phyloP scores from a whole-genome alignment of 2,329 filamentous ascomycete genomes.

The Cryphonectria carpinicola region DNA sequence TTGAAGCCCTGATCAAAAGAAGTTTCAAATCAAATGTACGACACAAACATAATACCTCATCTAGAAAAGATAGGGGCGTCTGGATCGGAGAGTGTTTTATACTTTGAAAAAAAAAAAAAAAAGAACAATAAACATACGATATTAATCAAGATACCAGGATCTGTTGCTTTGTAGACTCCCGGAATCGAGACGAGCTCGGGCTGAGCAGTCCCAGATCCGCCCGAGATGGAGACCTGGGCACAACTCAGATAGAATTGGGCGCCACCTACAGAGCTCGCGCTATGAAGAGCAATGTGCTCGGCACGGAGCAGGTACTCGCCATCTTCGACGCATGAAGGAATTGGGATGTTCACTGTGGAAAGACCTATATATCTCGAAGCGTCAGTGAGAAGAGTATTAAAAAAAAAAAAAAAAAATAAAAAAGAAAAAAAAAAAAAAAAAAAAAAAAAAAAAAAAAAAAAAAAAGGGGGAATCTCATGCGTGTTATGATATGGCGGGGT shows the following conservation, averaged over 20 bases:
- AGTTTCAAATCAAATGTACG: too few relatives aligned
- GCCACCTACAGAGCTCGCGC: conserved; percentile 44
- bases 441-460: too few relatives aligned
- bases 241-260: conserved; percentile 53
- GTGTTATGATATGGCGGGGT: neutral
- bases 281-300: conserved; percentile 54
- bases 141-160: conserved; percentile 45
- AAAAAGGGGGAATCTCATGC: neutral
- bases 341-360: conserved; percentile 42
- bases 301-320: conserved; percentile 54
- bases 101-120: too few relatives aligned
- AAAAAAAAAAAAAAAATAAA: too few relatives aligned
- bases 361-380: conserved; percentile 31
- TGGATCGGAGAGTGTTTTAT: neutral
- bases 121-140: conserved; percentile 33
- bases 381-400: neutral
- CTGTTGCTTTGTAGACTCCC: conserved; percentile 45
- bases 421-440: too few relatives aligned
- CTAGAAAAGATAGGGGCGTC: neutral
- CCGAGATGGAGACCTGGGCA: conserved; percentile 46
- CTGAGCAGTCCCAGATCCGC: conserved; percentile 44
- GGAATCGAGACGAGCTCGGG: conserved; percentile 47
- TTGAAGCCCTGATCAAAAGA: neutral
- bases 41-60: neutral
- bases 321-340: conserved; percentile 49